These are phyloP conservation scores for Gossypium raimondii DNA, from an alignment of 345 rosid genomes.

Conservation along the genomic window DNA sequence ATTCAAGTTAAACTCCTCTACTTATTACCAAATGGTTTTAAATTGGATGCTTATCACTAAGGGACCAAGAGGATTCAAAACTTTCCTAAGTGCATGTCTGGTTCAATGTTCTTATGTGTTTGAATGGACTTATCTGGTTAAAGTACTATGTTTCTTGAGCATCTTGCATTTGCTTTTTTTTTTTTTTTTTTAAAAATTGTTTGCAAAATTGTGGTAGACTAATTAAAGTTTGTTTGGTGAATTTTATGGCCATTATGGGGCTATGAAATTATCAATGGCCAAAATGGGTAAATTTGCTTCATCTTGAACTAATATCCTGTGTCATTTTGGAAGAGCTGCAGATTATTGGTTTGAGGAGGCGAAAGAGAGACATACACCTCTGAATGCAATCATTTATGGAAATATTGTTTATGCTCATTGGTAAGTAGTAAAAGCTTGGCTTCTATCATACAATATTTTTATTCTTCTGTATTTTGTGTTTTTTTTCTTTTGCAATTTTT, in stretches of 20 bases:
- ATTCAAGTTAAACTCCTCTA: neutral
- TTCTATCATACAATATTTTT: neutral
- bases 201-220: neutral
- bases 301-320: constrained; percentile 38
- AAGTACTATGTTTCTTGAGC: neutral
- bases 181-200: too few species aligned
- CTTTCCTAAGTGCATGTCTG: neutral
- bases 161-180: neutral
- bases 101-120: neutral
- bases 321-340: constrained; percentile 84
- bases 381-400: constrained; percentile 85
- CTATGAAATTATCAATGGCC: neutral
- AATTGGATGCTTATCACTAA: neutral
- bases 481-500: neutral
- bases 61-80: neutral
- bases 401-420: constrained; percentile 88
- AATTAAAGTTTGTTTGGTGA: neutral
- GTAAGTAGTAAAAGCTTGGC: constrained; percentile 31
- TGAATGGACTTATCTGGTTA: neutral
- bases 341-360: constrained; percentile 88
- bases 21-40: neutral
- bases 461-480: neutral
- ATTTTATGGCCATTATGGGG: neutral
- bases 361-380: constrained; percentile 45
- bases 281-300: neutral